phyloP scores from a whole-genome alignment of 805 yeast species.

The Aciculoconidium aculeatum region DNA sequence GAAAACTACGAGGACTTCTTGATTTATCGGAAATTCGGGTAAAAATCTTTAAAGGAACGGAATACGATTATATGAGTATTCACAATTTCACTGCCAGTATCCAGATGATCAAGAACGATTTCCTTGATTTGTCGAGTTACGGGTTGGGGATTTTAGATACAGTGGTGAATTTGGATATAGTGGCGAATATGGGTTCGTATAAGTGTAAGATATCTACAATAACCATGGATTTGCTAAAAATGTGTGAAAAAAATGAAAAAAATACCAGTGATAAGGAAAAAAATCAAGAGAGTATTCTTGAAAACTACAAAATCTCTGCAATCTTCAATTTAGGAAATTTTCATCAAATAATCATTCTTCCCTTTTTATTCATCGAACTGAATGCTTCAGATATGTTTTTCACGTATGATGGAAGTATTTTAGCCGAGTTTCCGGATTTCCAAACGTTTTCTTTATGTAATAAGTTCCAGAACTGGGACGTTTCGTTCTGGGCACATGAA shows the following conservation, averaged over 20 bases:
- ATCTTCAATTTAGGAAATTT: not conserved
- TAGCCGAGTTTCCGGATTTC: no score
- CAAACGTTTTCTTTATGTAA: conserved; percentile 4
- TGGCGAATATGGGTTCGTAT: conserved; percentile 12
- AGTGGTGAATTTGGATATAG: conserved; percentile 6
- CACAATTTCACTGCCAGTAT: conserved; percentile 7
- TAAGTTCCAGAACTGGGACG: conserved; percentile 2
- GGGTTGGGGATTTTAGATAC: conserved; percentile 8
- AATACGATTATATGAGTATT: conserved; percentile 14
- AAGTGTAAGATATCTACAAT: conserved; percentile 16
- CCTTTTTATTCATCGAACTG: no score
- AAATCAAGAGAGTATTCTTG: no score
- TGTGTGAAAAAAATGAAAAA: conserved; percentile 1
- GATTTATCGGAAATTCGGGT: conserved; percentile 5
- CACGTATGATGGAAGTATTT: no score
- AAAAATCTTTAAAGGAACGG: conserved; percentile 1
- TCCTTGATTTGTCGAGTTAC: conserved; percentile 5
- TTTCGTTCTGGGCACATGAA: conserved; percentile 7
- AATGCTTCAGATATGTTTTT: no score
- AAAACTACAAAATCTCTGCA: conserved; percentile 1
- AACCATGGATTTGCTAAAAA: conserved; percentile 9
- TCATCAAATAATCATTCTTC: no score
- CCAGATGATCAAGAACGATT: conserved; percentile 1
- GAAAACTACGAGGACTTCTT: not conserved
- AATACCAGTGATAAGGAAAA: not conserved